Base-by-base conservation (phyloP, 73 alveolate species). In the Paramecium biaurelia region DNA sequence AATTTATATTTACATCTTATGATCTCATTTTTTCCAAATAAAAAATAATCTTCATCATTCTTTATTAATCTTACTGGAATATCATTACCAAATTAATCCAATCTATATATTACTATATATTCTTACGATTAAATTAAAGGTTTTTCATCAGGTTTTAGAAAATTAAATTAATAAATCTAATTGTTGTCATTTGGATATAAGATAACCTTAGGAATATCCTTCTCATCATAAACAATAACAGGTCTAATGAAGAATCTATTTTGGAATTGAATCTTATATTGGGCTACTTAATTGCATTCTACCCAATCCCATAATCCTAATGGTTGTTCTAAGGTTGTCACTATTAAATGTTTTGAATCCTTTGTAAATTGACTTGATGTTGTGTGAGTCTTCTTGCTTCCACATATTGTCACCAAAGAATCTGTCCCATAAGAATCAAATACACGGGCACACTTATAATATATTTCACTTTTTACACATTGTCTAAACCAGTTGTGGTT, bases 241-340 rank as follows among this genome's bases (percentile, higher is more conserved):
- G 90, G 90, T 79, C 47, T 41, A 20, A 42, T 79, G n/a, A 42
- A 79, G 18, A 43, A 79, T 43, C 90, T 79, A 43, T 79, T 43
- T 21, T 79, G 7, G 18, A 26, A 23, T 23, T 43, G 7, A 7
- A 47, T 43, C 32, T 38, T 38, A 24, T 79, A 79, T 79, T 79
- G 10, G 6, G 90, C 70, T 41, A 79, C 26, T 43, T 4, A 41
- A 21, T 38, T 30, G 56, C 76, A 41, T 43, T 79, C 70, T 7
- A 79, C 56, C 90, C 90, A 79, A 79, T 79, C 74, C 90, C 90
- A 79, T 43, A 79, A 47, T 30, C 49, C 42, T 15, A 79, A 42
- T 18, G 90, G 90, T 79, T 79, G 9, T 47, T 79, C 70, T 45
- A 79, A 26, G 11, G 90, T 45, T 2, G 90, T 11, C 5, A 79